Conservation (phyloP, 306 rosid species). For the Gleditsia sinensis region DNA sequence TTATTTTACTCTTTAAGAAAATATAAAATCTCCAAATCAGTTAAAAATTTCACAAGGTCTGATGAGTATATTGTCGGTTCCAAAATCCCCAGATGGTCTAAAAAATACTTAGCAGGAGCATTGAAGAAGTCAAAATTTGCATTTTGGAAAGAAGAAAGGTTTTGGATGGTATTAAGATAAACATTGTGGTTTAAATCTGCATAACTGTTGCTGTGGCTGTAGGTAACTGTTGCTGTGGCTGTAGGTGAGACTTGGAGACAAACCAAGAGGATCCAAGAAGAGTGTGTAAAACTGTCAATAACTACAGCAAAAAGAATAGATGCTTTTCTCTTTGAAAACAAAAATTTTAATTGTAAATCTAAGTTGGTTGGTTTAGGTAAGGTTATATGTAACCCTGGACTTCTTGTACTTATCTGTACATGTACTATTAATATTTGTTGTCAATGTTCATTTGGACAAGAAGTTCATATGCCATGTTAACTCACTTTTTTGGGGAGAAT, state of each 20-base stretch:
- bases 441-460: slow-evolving; percentile 2
- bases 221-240: slow-evolving; percentile 20
- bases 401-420: slow-evolving; percentile 42
- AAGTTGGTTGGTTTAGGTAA: slow-evolving; percentile 66
- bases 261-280: slow-evolving; percentile 58
- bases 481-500: not conserved
- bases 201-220: not conserved
- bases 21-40: too few relatives aligned
- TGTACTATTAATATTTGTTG: slow-evolving; percentile 33
- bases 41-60: not conserved
- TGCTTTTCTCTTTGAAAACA: slow-evolving; percentile 31
- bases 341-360: slow-evolving; percentile 25
- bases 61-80: slow-evolving; percentile 20
- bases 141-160: slow-evolving; percentile 16
- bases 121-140: slow-evolving; percentile 47
- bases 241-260: slow-evolving; percentile 44
- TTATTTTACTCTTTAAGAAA: too few relatives aligned
- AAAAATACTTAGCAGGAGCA: slow-evolving; percentile 28
- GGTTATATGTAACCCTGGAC: slow-evolving; percentile 46
- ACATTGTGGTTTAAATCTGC: slow-evolving; percentile 2
- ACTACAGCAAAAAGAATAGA: slow-evolving; percentile 48
- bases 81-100: slow-evolving; percentile 31
- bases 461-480: slow-evolving; percentile 18
- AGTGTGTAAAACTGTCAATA: slow-evolving; percentile 30
- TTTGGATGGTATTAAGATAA: slow-evolving; percentile 24